These are phyloP conservation scores for Trichomonascaceae sp. DNA, from an alignment of 1,139 yeast genomes.

Conservation along the genomic window DNA sequence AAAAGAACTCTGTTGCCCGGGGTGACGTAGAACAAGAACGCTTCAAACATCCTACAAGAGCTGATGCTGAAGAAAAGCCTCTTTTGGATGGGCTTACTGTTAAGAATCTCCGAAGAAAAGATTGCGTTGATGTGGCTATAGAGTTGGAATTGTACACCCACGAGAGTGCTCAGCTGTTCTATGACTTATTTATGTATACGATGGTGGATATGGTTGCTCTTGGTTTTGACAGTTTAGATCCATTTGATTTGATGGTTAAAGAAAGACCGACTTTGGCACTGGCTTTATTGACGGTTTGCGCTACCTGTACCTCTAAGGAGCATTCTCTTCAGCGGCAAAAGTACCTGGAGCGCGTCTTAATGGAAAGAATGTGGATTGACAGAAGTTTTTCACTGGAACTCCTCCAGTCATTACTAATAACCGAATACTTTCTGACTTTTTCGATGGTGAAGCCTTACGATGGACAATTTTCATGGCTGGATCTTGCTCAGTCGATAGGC, in stretches of 20 bases:
- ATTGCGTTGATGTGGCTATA: constrained; percentile 8
- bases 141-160: constrained; percentile 8
- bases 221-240: neutral
- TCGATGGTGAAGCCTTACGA: neutral
- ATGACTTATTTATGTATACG: constrained; percentile 5
- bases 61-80: neutral
- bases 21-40: neutral
- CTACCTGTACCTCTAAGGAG: constrained; percentile 37
- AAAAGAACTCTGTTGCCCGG: neutral
- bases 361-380: constrained; percentile 27
- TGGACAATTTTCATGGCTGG: neutral
- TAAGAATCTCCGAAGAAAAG: neutral
- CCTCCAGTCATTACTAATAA: neutral
- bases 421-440: constrained; percentile 1
- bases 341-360: constrained; percentile 43
- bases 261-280: constrained; percentile 42
- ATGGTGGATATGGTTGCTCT: constrained; percentile 5
- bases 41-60: neutral
- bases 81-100: neutral
- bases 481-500: neutral
- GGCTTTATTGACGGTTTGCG: constrained; percentile 45
- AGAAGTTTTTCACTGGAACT: neutral
- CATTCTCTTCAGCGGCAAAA: constrained; percentile 40
- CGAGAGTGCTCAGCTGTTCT: constrained; percentile 4
- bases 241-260: constrained; percentile 38